phyloP scores from a whole-genome alignment of 331 rosid species.

The Quercus lobata region DNA sequence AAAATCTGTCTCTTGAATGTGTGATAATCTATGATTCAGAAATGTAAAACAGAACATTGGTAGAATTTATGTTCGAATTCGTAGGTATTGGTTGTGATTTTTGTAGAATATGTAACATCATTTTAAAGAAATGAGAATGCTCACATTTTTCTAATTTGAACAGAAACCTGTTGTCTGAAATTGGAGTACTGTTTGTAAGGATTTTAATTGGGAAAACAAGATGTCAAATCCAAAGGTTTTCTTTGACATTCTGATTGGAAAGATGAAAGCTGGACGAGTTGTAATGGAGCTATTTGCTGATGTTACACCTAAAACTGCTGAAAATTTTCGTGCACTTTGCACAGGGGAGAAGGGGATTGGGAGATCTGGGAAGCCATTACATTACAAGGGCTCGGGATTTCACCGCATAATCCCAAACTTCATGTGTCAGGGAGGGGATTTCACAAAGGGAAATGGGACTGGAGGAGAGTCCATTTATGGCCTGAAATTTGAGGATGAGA shows the following conservation, averaged over 20 bases:
- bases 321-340: slow-evolving; percentile 82
- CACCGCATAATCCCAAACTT: slow-evolving; percentile 72
- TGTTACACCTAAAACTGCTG: slow-evolving; percentile 75
- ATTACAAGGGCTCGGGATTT: slow-evolving; percentile 69
- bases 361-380: slow-evolving; percentile 51
- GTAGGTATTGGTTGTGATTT: background rate
- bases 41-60: background rate
- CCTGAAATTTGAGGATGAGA: slow-evolving; percentile 58
- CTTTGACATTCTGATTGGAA: slow-evolving; percentile 81
- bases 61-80: background rate
- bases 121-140: background rate
- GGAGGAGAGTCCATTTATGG: slow-evolving; percentile 92
- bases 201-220: background rate
- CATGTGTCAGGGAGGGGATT: slow-evolving; percentile 93
- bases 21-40: background rate
- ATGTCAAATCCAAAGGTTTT: slow-evolving; percentile 85
- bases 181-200: background rate
- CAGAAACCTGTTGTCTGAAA: background rate
- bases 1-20: background rate
- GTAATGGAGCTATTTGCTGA: slow-evolving; percentile 77
- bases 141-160: background rate
- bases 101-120: background rate
- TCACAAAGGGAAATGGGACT: slow-evolving; percentile 70
- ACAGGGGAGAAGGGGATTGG: slow-evolving; percentile 80
- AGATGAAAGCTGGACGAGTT: slow-evolving; percentile 65